Base-by-base conservation (phyloP, 2,329 filamentous ascomycete genomes). In the Diplocarpon mali region DNA sequence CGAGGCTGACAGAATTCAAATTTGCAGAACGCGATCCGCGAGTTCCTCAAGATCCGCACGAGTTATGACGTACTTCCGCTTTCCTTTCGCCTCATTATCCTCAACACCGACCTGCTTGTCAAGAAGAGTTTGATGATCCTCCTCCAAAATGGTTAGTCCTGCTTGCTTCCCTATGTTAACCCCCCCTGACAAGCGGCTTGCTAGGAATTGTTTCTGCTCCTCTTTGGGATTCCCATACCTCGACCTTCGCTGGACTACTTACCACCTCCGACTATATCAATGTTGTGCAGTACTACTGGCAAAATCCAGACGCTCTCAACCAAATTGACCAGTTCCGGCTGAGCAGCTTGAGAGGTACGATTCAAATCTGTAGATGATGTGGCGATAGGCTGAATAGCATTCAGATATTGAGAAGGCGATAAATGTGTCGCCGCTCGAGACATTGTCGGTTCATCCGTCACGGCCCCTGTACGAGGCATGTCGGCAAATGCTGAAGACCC, bases 191-290 rank as follows among this genome's bases (percentile, higher is more conserved):
- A 36, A 15, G 34, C 37, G 38, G 34, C 46, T 49, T 42, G 42
- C 60, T 50, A 96, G 90, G 86, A 60, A 98, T 98, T 62, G 92
- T 98, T 45, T 98, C 92, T 27, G 92, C 92, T 42, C 92, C 92
- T 40, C 71, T 98, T 53, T 98, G 92, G 92, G 89, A 98, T 65
- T 95, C 90, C 20, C 83, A 85, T 53, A 85, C 82, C 3, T 94
- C 89, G 20, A 87, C 84, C 30, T 98, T 96, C 65, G 92, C 90
- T 34, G 92, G 92, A 32, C 76, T 98, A 39, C 73, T 98, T 53
- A 98, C 92, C 24, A 92, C 88, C 51, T 94, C 88, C 49, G 92
- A 98, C 67, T 98, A 92, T 64, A 93, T 98, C 68, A 98, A 98
- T 61, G 83, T 98, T 46, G 94, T 98, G 34, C 90, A 96, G 64